Evolutionary conservation across 2,329 filamentous ascomycete species (phyloP).

Genomic region (Neophaeococcomyces aloes): DNA sequence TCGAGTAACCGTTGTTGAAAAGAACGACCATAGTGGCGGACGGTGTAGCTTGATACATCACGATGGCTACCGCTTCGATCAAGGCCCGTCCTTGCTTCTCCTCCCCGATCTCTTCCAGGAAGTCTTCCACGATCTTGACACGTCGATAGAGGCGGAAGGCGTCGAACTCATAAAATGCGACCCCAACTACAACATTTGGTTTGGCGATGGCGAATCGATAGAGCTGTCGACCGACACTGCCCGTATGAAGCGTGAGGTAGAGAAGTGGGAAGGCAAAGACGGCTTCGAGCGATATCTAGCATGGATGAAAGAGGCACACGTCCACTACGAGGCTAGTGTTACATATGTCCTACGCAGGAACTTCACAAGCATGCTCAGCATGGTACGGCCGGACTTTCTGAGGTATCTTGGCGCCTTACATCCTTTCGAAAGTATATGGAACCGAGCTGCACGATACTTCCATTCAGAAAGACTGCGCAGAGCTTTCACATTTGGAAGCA

Average conservation of each 20-base stretch:
- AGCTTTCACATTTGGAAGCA: constrained; percentile 67
- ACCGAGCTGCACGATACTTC: constrained; percentile 56
- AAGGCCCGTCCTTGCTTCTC: constrained; percentile 63
- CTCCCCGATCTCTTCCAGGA: constrained; percentile 61
- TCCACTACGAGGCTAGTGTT: constrained; percentile 59
- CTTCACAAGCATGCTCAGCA: constrained; percentile 50
- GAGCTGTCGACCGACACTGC: constrained; percentile 56
- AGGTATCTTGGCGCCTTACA: constrained; percentile 50
- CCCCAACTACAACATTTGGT: constrained; percentile 66
- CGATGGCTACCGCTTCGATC: constrained; percentile 53
- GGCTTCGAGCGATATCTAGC: constrained; percentile 59
- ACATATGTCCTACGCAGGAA: constrained; percentile 57
- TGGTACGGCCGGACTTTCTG: constrained; percentile 51
- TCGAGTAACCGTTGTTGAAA: constrained; percentile 65
- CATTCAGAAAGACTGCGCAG: constrained; percentile 56
- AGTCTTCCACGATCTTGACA: constrained; percentile 58
- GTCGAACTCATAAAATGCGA: constrained; percentile 60
- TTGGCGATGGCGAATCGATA: constrained; percentile 55
- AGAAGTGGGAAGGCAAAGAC: constrained; percentile 60
- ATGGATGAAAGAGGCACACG: constrained; percentile 57
- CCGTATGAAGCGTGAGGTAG: constrained; percentile 61
- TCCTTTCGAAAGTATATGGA: constrained; percentile 61
- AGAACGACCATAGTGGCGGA: constrained; percentile 62
- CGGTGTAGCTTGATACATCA: constrained; percentile 56
- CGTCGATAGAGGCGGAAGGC: constrained; percentile 54